Evolutionary conservation across 148 eudicot genomes (phyloP).

Genomic region (Nepenthes gracilis): DNA sequence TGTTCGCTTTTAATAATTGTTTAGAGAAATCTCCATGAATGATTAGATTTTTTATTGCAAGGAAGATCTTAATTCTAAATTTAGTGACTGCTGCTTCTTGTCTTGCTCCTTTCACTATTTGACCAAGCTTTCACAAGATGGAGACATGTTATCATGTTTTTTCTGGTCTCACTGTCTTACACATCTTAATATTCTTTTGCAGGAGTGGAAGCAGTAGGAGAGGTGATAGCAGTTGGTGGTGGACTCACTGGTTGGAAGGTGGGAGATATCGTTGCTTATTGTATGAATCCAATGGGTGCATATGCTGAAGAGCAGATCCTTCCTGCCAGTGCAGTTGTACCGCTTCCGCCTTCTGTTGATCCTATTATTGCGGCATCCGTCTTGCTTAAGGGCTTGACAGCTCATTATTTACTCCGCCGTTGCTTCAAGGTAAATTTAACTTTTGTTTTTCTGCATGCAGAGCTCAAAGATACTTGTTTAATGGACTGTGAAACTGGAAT

Average conservation of each 20-base stretch:
- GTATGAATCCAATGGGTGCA: slow-evolving; percentile 64
- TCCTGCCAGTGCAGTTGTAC: slow-evolving; percentile 65
- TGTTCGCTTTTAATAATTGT: no score
- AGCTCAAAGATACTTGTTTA: no score
- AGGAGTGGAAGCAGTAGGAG: slow-evolving; percentile 92
- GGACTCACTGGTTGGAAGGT: slow-evolving; percentile 58
- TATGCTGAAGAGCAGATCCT: slow-evolving; percentile 88
- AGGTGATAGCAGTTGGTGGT: slow-evolving; percentile 74
- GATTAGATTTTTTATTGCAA: no score
- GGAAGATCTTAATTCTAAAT: no score
- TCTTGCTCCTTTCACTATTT: no score
- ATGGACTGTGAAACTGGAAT: no score
- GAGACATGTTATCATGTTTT: no score
- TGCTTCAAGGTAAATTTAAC: slow-evolving; percentile 43
- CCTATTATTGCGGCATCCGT: slow-evolving; percentile 68
- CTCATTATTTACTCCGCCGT: slow-evolving; percentile 47
- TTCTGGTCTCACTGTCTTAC: no score
- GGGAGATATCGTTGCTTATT: slow-evolving; percentile 83
- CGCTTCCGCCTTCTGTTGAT: slow-evolving; percentile 61
- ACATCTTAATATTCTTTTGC: slow-evolving; percentile 2
- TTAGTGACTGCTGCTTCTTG: no score
- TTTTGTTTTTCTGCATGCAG: no score
- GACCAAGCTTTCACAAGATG: no score
- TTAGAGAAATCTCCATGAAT: no score
- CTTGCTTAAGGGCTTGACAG: slow-evolving; percentile 78